These are phyloP conservation scores for Tolypocladium guangdongense DNA, from an alignment of 2,329 filamentous ascomycete genomes.

Conservation along the genomic window DNA sequence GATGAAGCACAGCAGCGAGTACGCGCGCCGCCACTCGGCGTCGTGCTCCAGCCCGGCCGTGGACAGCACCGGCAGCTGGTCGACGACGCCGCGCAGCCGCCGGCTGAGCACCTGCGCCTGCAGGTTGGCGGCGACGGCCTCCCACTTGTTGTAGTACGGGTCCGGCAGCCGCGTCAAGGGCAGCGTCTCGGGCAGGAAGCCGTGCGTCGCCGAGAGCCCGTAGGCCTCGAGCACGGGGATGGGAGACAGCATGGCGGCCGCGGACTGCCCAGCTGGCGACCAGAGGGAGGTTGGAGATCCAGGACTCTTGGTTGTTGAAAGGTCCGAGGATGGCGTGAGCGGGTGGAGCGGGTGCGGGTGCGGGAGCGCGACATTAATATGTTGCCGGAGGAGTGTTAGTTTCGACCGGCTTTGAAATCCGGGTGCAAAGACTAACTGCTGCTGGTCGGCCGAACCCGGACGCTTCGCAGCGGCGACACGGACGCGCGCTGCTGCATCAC, in stretches of 20 bases:
- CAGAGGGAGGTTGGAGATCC: too few relatives aligned
- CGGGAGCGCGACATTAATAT: too few relatives aligned
- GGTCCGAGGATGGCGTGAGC: neutral
- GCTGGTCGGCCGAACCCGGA: neutral
- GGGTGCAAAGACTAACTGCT: neutral
- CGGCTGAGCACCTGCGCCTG: conserved; percentile 80
- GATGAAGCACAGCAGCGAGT: conserved; percentile 82
- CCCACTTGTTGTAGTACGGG: conserved; percentile 92
- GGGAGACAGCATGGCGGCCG: conserved; percentile 41
- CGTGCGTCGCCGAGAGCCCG: conserved; percentile 65
- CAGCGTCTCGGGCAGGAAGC: conserved; percentile 75
- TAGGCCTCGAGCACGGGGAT: conserved; percentile 62
- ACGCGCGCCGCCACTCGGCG: conserved; percentile 87
- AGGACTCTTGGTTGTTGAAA: neutral
- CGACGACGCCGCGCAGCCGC: conserved; percentile 68
- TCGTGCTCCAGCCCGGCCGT: conserved; percentile 73
- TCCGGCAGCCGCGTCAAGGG: conserved; percentile 76
- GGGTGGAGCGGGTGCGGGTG: neutral
- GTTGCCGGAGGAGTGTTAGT: too few relatives aligned
- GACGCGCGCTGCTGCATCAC: neutral
- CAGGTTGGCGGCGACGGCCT: conserved; percentile 73
- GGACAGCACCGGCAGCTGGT: conserved; percentile 72
- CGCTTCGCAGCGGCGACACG: neutral
- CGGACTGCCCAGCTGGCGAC: neutral
- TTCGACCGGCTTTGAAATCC: neutral